Conservation (phyloP, 2,329 filamentous ascomycete genomes). For the Colletotrichum falcatum region DNA sequence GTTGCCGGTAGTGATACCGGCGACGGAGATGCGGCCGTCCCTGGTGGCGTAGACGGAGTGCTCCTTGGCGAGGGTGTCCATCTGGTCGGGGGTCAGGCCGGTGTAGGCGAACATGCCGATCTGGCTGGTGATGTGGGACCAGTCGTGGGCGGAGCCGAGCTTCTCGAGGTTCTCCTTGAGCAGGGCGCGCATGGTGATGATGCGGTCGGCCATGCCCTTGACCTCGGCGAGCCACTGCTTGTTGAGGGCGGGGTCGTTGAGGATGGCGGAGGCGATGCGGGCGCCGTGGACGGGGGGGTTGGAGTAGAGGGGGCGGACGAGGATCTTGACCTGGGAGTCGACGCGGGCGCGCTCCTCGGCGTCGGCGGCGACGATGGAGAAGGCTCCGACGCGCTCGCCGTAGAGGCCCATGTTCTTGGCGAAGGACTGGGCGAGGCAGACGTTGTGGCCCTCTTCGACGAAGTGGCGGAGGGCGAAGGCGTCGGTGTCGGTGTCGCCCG, state of each 20-base stretch:
- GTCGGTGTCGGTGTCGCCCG: conserved; percentile 90
- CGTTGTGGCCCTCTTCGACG: conserved; percentile 89
- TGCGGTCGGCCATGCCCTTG: conserved; percentile 98
- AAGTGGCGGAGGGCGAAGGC: conserved; percentile 96
- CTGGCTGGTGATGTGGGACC: conserved; percentile 98
- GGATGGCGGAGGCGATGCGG: conserved; percentile 90
- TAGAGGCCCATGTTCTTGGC: conserved; percentile 99
- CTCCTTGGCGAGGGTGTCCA: conserved; percentile 91
- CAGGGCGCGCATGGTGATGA: conserved; percentile 96
- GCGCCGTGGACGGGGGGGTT: conserved; percentile 98
- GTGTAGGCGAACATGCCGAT: conserved; percentile 99
- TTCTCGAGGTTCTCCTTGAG: conserved; percentile 96
- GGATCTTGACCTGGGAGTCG: conserved; percentile 98
- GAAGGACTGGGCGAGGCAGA: conserved; percentile 91
- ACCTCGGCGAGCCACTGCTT: conserved; percentile 96
- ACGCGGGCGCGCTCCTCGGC: conserved; percentile 94
- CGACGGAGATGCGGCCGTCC: conserved; percentile 88
- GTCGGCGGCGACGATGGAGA: conserved; percentile 89
- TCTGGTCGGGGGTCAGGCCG: conserved; percentile 89
- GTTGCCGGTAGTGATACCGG: conserved; percentile 84
- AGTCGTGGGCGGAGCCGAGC: conserved; percentile 95
- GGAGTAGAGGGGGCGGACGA: conserved; percentile 96
- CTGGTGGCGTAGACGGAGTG: conserved; percentile 98
- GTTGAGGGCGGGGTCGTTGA: conserved; percentile 87
- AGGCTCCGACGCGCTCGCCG: conserved; percentile 96